These are phyloP conservation scores for Diplocarpon rosae DNA, from an alignment of 2,329 filamentous ascomycete species.

Conservation along the genomic window DNA sequence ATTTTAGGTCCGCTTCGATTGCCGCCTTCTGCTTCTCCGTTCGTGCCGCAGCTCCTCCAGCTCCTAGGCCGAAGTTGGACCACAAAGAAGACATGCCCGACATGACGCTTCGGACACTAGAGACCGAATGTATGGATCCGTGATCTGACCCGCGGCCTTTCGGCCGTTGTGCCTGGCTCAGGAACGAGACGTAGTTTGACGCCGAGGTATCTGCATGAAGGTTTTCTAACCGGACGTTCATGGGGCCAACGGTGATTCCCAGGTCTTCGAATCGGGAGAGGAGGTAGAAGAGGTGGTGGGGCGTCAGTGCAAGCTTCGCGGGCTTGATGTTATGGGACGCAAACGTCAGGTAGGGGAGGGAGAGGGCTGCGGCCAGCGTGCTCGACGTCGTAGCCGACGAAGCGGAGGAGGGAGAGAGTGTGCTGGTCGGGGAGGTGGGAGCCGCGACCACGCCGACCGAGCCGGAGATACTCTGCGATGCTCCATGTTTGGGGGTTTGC, in stretches of 20 bases:
- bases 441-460: constrained; percentile 35
- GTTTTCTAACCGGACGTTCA: constrained; percentile 93
- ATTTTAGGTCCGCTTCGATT: constrained; percentile 79
- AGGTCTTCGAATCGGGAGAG: constrained; percentile 92
- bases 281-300: constrained; percentile 94
- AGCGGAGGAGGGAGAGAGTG: constrained; percentile 49
- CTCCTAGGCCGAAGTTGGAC: constrained; percentile 75
- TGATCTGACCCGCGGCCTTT: constrained; percentile 69
- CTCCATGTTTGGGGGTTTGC: constrained; percentile 54
- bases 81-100: constrained; percentile 91
- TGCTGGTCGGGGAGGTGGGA: constrained; percentile 34
- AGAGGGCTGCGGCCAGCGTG: constrained; percentile 73
- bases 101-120: constrained; percentile 94
- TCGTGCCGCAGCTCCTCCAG: constrained; percentile 68
- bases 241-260: constrained; percentile 79
- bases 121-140: constrained; percentile 89
- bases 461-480: constrained; percentile 53
- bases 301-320: constrained; percentile 82
- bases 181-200: constrained; percentile 91
- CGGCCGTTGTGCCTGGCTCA: constrained; percentile 71
- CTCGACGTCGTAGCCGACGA: constrained; percentile 56
- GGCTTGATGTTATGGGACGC: constrained; percentile 78
- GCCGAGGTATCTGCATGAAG: constrained; percentile 79
- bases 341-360: constrained; percentile 75
- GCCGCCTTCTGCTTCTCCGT: constrained; percentile 84